Evolutionary conservation across 2,329 filamentous ascomycete species (phyloP), one percentile per base, ranked within the genome.

Genomic region (Emericellopsis cladophorae): DNA sequence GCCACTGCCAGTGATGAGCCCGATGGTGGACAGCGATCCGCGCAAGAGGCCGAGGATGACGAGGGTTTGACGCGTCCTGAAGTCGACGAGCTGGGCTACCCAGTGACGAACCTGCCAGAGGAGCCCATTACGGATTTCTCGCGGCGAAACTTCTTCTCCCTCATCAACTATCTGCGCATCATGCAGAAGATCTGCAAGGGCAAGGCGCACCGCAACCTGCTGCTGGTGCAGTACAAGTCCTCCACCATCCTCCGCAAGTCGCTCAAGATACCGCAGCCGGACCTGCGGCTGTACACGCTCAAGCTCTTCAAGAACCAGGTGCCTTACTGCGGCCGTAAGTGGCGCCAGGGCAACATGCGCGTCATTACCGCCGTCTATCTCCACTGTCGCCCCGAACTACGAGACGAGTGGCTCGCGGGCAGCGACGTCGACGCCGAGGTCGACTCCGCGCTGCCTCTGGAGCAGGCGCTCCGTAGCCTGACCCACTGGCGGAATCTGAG

Each of bases 291-390:
- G 35, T 96, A 96, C 66, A 95, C 92, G 0, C 76, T 98, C 50
- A 98, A 98, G 63, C 74, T 98, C 0, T 96, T 96, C 79, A 98
- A 98, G 62, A 92, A 88, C 45, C 92, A 98, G 61, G 92, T 98
- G 5, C 92, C 92, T 1, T 98, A 95, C 67, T 96, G 90, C 60
- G 90, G 92, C 18, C 81, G 92, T 35, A 98, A 98, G 65, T 98
- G 92, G 92, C 81, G 92, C 12, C 92, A 96, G 65, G 81, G 80
- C 51, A 96, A 98, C 61, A 98, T 98, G 92, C 84, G 90, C 42
- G 89, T 96, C 54, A 98, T 98, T 55, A 98, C 92, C 1, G 88
- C 89, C 4, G 86, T 98, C 2, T 98, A 95, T 60, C 70, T 98
- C 38, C 86, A 95, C 62, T 95, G 90, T 55, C 75, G 88, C 7